Evolutionary conservation across 2,329 filamentous ascomycete species (phyloP), one percentile per base, ranked within the genome.

Genomic region (Coleophoma crateriformis): DNA sequence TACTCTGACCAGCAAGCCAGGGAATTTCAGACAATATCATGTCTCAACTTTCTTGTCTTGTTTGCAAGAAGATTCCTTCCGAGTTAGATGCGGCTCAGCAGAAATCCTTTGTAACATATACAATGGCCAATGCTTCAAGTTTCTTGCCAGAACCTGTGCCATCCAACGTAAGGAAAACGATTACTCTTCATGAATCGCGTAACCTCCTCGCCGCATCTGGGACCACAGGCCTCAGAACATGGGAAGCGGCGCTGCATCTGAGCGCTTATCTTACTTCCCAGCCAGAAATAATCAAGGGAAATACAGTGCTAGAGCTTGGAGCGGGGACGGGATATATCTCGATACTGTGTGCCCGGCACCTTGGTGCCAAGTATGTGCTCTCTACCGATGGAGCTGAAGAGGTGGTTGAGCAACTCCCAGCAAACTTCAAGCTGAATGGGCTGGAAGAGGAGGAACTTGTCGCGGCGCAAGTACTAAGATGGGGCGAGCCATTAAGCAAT

Each of bases 21-120:
- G 90, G 86, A 66, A 84, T 96, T 43, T 90, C 86, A 54, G 88
- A 95, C 68, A 77, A 85, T 66, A 78, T 96, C 60, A 88, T 92
- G 78, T 74, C 75, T 49, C 72, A 75, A 35, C 76, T 95, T 58
- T 81, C 84, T 48, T 67, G 74, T 52, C 75, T 94, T 20, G 75
- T 95, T 50, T 73, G 77, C 17, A 73, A 77, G 32, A 79, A 82
- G 14, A 68, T 87, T 14, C 82, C 79, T n/a, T 76, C 82, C 17
- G 83, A 90, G 62, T 65, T 77, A 22, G 71, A 76, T 37, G 79
- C 84, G 49, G 87, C 81, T 20, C 88, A 91, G 68, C 78, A 78
- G 58, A 87, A 87, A 64, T 81, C 81, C 33, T 85, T 85, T 63
- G 87, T 95, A 50, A 90, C 85, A 35, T 95, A 95, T 63, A 61